Evolutionary conservation across 1,284 basidiomycete species (phyloP).

Genomic region (Boletus putidus): DNA sequence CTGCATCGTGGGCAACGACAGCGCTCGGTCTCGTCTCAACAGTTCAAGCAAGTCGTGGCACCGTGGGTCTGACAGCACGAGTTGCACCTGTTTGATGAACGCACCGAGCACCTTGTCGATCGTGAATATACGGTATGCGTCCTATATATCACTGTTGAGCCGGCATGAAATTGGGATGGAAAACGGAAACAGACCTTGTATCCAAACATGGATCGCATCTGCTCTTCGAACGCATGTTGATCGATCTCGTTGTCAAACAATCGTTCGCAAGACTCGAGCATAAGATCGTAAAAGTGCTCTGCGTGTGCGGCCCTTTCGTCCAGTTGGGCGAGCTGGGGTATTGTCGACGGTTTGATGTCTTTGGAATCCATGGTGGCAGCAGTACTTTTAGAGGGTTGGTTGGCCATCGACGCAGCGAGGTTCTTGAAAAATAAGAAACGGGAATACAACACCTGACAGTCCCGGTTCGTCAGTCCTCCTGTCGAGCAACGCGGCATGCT

Average conservation of each 20-base stretch:
- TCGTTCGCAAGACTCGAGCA: constrained; percentile 86
- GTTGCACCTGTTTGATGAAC: constrained; percentile 88
- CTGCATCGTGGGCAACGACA: constrained; percentile 64
- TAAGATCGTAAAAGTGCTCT: constrained; percentile 76
- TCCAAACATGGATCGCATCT: constrained; percentile 89
- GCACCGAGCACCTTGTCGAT: constrained; percentile 89
- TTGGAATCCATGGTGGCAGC: constrained; percentile 36
- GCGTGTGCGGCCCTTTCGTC: constrained; percentile 37
- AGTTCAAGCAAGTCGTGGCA: constrained; percentile 84
- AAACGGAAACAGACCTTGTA: constrained; percentile 52
- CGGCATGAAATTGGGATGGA: neutral
- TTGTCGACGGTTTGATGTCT: constrained; percentile 37
- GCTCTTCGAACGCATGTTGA: constrained; percentile 85
- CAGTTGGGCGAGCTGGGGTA: constrained; percentile 15
- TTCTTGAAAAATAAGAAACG: constrained; percentile 82
- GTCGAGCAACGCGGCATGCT: neutral
- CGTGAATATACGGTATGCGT: constrained; percentile 86
- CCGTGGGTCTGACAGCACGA: constrained; percentile 75
- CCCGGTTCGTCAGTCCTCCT: constrained; percentile 1
- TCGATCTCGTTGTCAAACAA: constrained; percentile 94
- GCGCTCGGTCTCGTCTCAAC: constrained; percentile 75
- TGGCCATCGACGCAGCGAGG: constrained; percentile 54
- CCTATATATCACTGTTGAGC: constrained; percentile 39
- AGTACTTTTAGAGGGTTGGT: constrained; percentile 33
- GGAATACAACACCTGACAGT: constrained; percentile 74